Conservation (phyloP, 2,329 filamentous ascomycete genomes). For the Fusarium sp. region DNA sequence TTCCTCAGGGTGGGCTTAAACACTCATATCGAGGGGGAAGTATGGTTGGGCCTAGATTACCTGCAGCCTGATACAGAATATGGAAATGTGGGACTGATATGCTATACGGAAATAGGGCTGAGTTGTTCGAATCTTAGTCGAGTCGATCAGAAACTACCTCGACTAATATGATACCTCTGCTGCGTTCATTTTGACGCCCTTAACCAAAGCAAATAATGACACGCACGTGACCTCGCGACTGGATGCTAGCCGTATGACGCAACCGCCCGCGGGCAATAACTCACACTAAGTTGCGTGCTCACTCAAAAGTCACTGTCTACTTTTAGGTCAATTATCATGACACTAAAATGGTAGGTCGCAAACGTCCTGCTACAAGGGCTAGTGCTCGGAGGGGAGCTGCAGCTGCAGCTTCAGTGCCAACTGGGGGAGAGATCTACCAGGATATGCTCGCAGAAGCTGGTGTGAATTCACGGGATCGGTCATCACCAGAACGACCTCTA, state of each 20-base stretch:
- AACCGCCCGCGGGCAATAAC: constrained; percentile 32
- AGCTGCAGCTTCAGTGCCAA: constrained; percentile 22
- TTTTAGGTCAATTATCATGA: constrained; percentile 7
- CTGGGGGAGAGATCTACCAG: constrained; percentile 55
- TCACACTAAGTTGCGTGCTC: constrained; percentile 19
- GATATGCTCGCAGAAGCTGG: constrained; percentile 62
- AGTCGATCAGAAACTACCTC: background rate
- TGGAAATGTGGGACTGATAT: background rate
- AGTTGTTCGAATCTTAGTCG: background rate
- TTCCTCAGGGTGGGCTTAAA: background rate
- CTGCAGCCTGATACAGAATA: no score
- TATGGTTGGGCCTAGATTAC: background rate
- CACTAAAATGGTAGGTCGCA: constrained; percentile 46
- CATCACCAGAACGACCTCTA: constrained; percentile 51
- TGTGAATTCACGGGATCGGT: constrained; percentile 43
- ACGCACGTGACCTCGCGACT: constrained; percentile 34
- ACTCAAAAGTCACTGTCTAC: background rate
- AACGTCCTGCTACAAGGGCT: constrained; percentile 39
- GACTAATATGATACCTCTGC: background rate
- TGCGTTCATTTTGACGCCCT: background rate
- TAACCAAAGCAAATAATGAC: no score
- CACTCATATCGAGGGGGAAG: background rate
- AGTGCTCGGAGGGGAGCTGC: constrained; percentile 28
- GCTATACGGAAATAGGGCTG: background rate
- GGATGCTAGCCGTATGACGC: constrained; percentile 37